These are phyloP conservation scores for Cenchrus purpureus DNA, from an alignment of 176 grass and related monocot species.

Conservation along the genomic window DNA sequence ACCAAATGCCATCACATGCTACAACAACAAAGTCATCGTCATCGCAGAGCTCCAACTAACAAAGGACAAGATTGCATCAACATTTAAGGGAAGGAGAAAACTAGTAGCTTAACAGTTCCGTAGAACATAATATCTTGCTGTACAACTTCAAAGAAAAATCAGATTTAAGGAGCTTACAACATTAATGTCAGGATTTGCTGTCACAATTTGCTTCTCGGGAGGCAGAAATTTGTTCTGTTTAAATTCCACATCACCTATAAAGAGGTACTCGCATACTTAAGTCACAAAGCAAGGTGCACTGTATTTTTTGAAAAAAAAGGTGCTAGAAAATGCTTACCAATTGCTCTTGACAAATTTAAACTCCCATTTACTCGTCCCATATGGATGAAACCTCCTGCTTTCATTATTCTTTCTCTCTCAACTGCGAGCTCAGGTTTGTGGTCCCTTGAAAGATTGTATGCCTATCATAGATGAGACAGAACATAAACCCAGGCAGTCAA, in stretches of 20 bases:
- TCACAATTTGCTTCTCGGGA: conserved; percentile 90
- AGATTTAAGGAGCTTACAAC: conserved; percentile 58
- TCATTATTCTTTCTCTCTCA: conserved; percentile 95
- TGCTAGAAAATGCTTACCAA: conserved; percentile 54
- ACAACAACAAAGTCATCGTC: conserved; percentile 87
- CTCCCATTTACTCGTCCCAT: conserved; percentile 94
- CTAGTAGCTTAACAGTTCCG: not conserved
- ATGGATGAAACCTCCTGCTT: conserved; percentile 90
- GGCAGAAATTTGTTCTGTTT: conserved; percentile 94
- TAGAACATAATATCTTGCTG: conserved; percentile 11
- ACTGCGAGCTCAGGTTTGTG: conserved; percentile 88
- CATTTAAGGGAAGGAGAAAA: conserved; percentile 4
- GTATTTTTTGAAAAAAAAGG: not conserved
- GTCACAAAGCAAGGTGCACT: not conserved
- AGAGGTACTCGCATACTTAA: conserved; percentile 34
- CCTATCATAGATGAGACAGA: conserved; percentile 51
- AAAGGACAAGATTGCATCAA: conserved; percentile 37
- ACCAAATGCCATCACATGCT: conserved; percentile 96
- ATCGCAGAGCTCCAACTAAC: conserved; percentile 76
- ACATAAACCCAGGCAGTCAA: conserved; percentile 15
- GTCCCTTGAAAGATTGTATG: conserved; percentile 91
- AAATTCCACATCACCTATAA: conserved; percentile 93
- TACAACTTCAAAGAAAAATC: conserved; percentile 1
- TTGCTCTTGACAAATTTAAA: conserved; percentile 95
- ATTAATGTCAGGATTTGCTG: conserved; percentile 91